phyloP scores from a whole-genome alignment of 2,329 filamentous ascomycete species.

The Verticillium isaacii region DNA sequence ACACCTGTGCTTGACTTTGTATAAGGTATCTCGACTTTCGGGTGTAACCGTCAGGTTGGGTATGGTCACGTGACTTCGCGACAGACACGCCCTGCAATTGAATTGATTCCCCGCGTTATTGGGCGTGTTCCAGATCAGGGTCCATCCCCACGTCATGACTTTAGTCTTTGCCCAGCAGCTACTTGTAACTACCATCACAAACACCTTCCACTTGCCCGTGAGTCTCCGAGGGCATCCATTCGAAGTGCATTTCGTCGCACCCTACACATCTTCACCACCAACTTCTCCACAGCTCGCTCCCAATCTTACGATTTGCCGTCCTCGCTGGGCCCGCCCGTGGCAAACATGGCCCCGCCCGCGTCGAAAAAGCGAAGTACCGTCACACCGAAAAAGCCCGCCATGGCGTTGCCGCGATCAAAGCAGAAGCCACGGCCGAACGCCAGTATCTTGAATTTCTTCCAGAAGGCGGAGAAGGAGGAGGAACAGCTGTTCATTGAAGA shows the following conservation, averaged over 20 bases:
- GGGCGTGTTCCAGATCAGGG: neutral
- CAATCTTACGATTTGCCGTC: neutral
- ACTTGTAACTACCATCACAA: neutral
- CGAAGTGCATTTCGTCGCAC: neutral
- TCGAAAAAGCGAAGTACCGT: slow-evolving; percentile 9
- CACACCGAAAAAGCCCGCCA: slow-evolving; percentile 10
- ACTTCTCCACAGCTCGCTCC: neutral
- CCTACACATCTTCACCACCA: neutral
- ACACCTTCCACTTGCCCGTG: neutral
- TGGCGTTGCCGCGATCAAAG: slow-evolving; percentile 17
- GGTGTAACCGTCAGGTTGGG: too few species aligned
- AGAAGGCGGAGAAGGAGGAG: slow-evolving; percentile 59
- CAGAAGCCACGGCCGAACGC: slow-evolving; percentile 45
- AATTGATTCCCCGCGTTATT: slow-evolving; percentile 3
- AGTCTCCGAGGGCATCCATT: too few species aligned
- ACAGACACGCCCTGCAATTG: slow-evolving; percentile 4
- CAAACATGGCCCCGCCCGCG: slow-evolving; percentile 9
- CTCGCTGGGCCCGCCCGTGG: neutral
- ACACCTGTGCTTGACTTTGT: too few species aligned
- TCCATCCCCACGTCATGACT: slow-evolving; percentile 1
- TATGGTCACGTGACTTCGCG: slow-evolving; percentile 6
- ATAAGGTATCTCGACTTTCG: too few species aligned
- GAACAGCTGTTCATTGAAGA: slow-evolving; percentile 49
- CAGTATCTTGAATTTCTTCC: slow-evolving; percentile 72
- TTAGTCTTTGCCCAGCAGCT: neutral